Conservation (phyloP, 129 eudicot genomes). For the Lactuca saligna region DNA sequence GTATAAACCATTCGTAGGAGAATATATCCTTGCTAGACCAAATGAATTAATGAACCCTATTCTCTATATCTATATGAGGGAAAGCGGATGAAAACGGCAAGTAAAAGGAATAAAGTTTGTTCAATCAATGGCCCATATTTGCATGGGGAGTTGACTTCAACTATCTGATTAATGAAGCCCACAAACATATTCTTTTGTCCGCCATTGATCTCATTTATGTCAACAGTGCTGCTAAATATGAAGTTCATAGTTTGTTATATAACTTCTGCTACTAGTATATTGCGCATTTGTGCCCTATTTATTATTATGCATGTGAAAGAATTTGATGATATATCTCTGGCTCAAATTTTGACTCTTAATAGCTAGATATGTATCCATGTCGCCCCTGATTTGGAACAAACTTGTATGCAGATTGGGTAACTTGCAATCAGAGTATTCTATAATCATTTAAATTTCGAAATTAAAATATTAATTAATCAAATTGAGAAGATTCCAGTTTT, state of each 20-base stretch:
- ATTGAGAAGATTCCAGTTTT: too few species aligned
- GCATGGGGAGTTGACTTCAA: constrained; percentile 20
- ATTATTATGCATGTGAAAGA: constrained; percentile 2
- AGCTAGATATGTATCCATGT: too few species aligned
- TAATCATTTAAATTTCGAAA: too few species aligned
- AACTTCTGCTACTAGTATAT: neutral
- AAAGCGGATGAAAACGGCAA: neutral
- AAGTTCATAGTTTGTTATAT: neutral
- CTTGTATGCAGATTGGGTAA: too few species aligned
- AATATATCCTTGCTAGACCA: constrained; percentile 11
- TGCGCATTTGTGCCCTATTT: neutral
- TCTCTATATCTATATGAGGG: constrained; percentile 5
- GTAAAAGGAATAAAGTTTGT: neutral
- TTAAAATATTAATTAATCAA: too few species aligned
- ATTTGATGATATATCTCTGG: neutral
- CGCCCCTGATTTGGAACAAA: too few species aligned
- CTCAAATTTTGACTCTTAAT: neutral
- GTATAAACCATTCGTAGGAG: neutral
- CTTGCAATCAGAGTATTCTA: too few species aligned
- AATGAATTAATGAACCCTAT: constrained; percentile 23
- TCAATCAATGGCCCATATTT: neutral
- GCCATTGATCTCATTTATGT: neutral
- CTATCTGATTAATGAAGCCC: neutral
- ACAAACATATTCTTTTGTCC: neutral
- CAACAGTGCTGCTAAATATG: neutral